Base-by-base conservation (phyloP, 257 asterid genomes). In the Capsicum chinense region DNA sequence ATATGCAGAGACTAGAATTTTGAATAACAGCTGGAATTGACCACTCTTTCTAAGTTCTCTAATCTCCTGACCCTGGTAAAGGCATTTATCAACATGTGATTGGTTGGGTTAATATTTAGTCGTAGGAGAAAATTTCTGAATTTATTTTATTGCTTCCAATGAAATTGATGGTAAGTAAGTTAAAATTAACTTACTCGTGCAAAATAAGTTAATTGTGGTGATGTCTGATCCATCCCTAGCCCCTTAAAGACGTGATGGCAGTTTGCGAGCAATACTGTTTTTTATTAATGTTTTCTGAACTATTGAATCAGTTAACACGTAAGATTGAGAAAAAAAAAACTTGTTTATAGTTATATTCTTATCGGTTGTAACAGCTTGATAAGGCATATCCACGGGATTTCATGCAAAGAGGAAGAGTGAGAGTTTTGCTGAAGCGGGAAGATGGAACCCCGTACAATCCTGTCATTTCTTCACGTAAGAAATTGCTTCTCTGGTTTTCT, bases 311-410 rank as follows among this genome's bases (percentile, higher is more conserved):
- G 2, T 33, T 5, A 33, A 78, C 50, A 14, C 7, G 54, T 54
- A 54, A 54, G 50, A 26, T 14, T 21, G 64, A 54, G 59, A 26
- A 13, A 6, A 14, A 5, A 17, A 13, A 1, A 26, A 26, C 33
- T 26, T 78, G 26, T 17, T 67, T 66, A 60, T 76, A 37, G 48
- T 37, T 85, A 42, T 74, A 54, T 42, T 52, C 10, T 21, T 7
- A 37, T 21, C 62, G 16, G 57, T 62, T 39, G 74, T 60, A 13
- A 52, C 85, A 96, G 98, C 87, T 86, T 17, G 99, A 94, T 79
- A 97, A 97, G 94, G 98, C 98, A 11, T 97, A 97, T 89, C 99
- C 98, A 0, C 91, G 99, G 80, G 98, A 97, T 92, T 97, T 92
- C 90, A 93, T 95, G 98, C 97, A 97, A 93, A 87, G 94, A 79